Percentiles rank a stretch among this genome's conserved stretches.
phyloP scores from a whole-genome alignment of 176 grass and related monocot genomes.

The Carex scoparia region DNA sequence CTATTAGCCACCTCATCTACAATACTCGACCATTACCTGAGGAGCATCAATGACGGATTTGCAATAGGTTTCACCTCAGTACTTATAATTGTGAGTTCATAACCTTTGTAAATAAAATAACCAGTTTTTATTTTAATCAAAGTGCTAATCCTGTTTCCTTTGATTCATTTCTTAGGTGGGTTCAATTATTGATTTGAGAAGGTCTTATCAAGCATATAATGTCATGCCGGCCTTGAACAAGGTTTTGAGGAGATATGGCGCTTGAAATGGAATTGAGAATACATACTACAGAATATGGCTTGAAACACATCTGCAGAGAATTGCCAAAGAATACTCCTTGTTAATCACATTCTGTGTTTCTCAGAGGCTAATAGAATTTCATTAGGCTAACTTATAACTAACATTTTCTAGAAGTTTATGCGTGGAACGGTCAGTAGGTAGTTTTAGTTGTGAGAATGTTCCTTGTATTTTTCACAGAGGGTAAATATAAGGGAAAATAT shows the following conservation, averaged over 20 bases:
- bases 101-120: slow-evolving; percentile 17
- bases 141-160: slow-evolving; percentile 11
- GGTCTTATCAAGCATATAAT: slow-evolving; percentile 98
- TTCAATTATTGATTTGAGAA: slow-evolving; percentile 95
- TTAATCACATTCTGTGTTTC: background rate
- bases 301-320: background rate
- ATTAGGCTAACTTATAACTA: background rate
- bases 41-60: slow-evolving; percentile 78
- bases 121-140: slow-evolving; percentile 6
- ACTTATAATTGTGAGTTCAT: slow-evolving; percentile 88
- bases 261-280: slow-evolving; percentile 24
- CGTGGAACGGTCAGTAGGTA: background rate
- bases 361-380: background rate
- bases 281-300: background rate
- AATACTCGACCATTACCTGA: slow-evolving; percentile 88
- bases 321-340: background rate
- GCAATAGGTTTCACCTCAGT: slow-evolving; percentile 90
- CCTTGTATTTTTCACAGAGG: background rate
- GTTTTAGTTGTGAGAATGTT: background rate
- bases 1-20: slow-evolving; percentile 83
- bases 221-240: slow-evolving; percentile 98
- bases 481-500: background rate
- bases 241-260: slow-evolving; percentile 96
- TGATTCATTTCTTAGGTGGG: slow-evolving; percentile 64
- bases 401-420: background rate